These are phyloP conservation scores for Xylaria sp. DNA, from an alignment of 2,329 filamentous ascomycete species.

Conservation along the genomic window DNA sequence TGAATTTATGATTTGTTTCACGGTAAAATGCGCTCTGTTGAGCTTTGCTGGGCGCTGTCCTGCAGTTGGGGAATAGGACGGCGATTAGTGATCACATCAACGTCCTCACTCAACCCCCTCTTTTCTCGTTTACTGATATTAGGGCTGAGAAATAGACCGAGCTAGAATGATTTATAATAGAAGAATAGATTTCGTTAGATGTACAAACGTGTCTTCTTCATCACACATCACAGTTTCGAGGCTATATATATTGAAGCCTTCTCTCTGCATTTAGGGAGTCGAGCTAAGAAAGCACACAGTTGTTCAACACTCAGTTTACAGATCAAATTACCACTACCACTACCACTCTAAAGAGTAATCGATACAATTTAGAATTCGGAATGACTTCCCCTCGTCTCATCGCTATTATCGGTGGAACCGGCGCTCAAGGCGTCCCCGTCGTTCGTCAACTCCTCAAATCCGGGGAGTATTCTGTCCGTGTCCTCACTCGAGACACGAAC, in stretches of 20 bases:
- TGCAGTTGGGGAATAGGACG: not conserved
- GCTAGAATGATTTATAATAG: slow-evolving; percentile 30
- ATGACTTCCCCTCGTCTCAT: slow-evolving; percentile 48
- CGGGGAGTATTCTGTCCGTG: slow-evolving; percentile 57
- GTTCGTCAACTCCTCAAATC: slow-evolving; percentile 56
- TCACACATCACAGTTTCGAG: not conserved
- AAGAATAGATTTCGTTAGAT: slow-evolving; percentile 14
- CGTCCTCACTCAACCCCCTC: not conserved
- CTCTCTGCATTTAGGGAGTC: not conserved
- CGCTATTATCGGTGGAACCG: slow-evolving; percentile 60
- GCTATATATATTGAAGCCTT: slow-evolving; percentile 13
- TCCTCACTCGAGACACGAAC: slow-evolving; percentile 60
- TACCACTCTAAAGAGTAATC: not conserved
- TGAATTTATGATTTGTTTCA: slow-evolving; percentile 50
- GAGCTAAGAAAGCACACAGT: not conserved
- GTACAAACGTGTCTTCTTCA: not conserved
- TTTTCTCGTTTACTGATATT: slow-evolving; percentile 25
- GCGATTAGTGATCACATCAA: slow-evolving; percentile 23
- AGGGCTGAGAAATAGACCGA: not conserved
- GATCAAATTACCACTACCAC: not conserved
- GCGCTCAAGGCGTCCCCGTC: slow-evolving; percentile 63
- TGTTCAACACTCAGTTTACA: not conserved
- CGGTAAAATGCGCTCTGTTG: not conserved
- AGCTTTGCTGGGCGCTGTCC: not conserved
- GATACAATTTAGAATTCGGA: not conserved